Evolutionary conservation across 192 early-diverging fungal genomes (phyloP), one percentile per base, ranked within the genome.

Genomic region (Spizellomyces sp.): DNA sequence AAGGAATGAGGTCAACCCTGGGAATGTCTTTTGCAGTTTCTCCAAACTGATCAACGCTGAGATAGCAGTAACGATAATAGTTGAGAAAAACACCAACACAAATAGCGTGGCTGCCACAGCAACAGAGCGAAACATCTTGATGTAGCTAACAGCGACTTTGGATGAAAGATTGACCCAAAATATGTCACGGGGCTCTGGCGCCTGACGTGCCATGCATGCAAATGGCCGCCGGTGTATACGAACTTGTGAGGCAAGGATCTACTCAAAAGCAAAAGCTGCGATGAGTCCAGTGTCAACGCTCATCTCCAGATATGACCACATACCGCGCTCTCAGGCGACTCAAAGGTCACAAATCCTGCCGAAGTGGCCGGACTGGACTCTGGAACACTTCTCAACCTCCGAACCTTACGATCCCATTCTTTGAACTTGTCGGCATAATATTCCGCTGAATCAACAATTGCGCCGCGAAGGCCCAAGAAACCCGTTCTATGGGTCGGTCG

Each of bases 321-420:
- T 75, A 84, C 81, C 19, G 85, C 85, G 58, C 74, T 77, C 57
- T 81, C 76, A 7, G 85, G 85, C 6, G 84, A 86, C 55, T 86
- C 79, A 78, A 86, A 86, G 6, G 85, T 83, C n/a, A 86, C 85
- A 72, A 86, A 84, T 3, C 76, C 85, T 1, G 84, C 77, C 41
- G 77, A 58, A 21, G 84, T 85, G 7, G 80, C 66, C 8, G 79
- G 45, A 48, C 74, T 77, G 5, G 56, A n/a, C 42, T 83, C 81
- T 45, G 81, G 79, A 5, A 19, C 22, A 21, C 57, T 41, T 14
- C 84, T 66, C 44, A 83, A 58, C 15, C 71, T 54, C 36, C 52
- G 21, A 3, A 83, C 81, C 50, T 71, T 67, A 8, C 27, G 48
- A 64, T 85, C 84, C 77, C 76, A 79, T 41, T 78, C 70, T 58